Evolutionary conservation across 2,329 filamentous ascomycete genomes (phyloP).

Genomic region (Incumbomyces delicatus): DNA sequence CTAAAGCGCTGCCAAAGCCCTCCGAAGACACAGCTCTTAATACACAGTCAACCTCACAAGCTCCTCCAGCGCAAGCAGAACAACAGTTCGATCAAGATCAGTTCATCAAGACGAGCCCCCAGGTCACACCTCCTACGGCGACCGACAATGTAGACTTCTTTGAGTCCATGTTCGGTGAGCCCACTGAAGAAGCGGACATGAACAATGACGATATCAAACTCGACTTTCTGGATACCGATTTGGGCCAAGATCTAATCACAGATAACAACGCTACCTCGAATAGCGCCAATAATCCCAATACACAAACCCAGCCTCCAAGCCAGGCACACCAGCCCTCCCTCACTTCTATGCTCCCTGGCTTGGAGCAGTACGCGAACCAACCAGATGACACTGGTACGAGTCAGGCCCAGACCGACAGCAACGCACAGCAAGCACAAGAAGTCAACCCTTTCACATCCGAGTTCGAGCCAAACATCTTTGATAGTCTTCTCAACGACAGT

Average conservation of each 20-base stretch:
- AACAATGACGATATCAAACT: constrained; percentile 29
- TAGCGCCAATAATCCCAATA: constrained; percentile 18
- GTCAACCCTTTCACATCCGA: constrained; percentile 7
- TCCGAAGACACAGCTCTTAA: not conserved
- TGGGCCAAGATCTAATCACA: constrained; percentile 23
- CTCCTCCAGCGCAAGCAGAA: constrained; percentile 9
- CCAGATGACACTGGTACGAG: constrained; percentile 18
- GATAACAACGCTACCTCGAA: constrained; percentile 31
- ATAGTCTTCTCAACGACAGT: constrained; percentile 4
- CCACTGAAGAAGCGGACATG: constrained; percentile 16
- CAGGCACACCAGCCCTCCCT: constrained; percentile 17
- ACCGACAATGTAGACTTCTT: constrained; percentile 28
- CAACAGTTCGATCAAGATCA: constrained; percentile 25
- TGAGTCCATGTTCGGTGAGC: constrained; percentile 30
- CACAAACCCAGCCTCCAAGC: constrained; percentile 8
- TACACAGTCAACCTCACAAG: not conserved
- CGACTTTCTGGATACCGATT: constrained; percentile 28
- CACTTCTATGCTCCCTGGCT: constrained; percentile 23
- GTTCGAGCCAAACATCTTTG: not conserved
- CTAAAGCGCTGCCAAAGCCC: not conserved
- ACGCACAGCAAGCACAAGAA: not conserved
- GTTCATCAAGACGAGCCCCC: constrained; percentile 18
- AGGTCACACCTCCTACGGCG: constrained; percentile 20
- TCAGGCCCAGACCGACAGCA: constrained; percentile 23
- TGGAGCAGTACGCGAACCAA: constrained; percentile 26